These are phyloP conservation scores for Atkinsonella hypoxylon DNA, from an alignment of 2,329 filamentous ascomycete genomes.

Conservation along the genomic window DNA sequence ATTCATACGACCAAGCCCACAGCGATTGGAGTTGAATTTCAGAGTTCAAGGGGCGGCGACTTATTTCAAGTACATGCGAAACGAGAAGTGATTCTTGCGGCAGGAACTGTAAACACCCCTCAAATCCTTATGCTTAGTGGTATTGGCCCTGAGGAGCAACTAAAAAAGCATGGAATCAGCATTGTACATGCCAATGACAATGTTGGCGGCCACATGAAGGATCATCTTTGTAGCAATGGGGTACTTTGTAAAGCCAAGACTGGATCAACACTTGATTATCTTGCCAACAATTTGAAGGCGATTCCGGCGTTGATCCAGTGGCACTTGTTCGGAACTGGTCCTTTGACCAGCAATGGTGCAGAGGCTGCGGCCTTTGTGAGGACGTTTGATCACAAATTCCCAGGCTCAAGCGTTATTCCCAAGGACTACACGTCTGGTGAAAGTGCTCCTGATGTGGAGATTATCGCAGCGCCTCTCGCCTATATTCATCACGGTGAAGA, in stretches of 20 bases:
- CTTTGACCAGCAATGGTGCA: conserved; percentile 10
- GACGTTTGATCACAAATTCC: conserved; percentile 7
- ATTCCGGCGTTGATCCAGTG: conserved; percentile 10
- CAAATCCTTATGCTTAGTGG: conserved; percentile 5
- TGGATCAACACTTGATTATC: conserved; percentile 9
- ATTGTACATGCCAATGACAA: conserved; percentile 45
- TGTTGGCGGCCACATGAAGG: conserved; percentile 41
- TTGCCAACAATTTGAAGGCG: conserved; percentile 7
- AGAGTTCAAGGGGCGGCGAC: conserved; percentile 5
- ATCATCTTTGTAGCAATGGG: conserved; percentile 12
- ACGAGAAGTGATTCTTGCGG: conserved; percentile 5
- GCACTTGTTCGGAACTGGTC: conserved; percentile 9
- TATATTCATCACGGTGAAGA: conserved; percentile 13
- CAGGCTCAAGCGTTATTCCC: conserved; percentile 3
- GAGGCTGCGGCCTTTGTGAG: conserved; percentile 11
- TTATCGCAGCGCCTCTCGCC: conserved; percentile 8
- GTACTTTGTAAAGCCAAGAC: conserved; percentile 9
- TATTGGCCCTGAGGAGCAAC: conserved; percentile 3
- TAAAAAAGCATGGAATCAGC: conserved; percentile 3
- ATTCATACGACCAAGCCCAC: conserved; percentile 5
- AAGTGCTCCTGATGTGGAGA: conserved; percentile 10
- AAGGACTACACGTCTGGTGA: conserved; percentile 10
- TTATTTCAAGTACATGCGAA: conserved; percentile 19
- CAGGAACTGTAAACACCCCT: conserved; percentile 4
- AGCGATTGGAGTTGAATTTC: conserved; percentile 10